These are phyloP conservation scores for Polychytrium aggregatum DNA, from an alignment of 192 early-diverging fungal genomes.

Conservation along the genomic window DNA sequence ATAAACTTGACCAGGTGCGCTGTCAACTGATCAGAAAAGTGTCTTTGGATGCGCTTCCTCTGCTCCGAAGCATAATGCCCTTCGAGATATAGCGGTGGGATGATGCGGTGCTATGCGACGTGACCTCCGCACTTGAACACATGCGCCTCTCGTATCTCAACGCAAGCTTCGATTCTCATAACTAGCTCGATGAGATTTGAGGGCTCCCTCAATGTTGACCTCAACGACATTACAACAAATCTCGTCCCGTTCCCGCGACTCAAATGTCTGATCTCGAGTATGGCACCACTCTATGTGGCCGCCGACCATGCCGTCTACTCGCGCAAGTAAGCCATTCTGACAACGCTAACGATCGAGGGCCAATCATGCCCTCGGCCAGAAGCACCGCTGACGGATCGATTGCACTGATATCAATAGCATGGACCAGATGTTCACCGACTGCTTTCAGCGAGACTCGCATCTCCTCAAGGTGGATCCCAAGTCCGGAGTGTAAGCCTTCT, in stretches of 20 bases:
- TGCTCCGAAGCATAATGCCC: too few relatives aligned
- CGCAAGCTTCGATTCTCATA: not conserved
- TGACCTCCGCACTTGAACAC: too few relatives aligned
- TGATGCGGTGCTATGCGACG: too few relatives aligned
- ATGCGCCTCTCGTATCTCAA: too few relatives aligned
- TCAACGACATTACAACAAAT: slow-evolving; percentile 53
- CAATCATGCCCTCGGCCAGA: not conserved
- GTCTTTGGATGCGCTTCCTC: too few relatives aligned
- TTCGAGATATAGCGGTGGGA: too few relatives aligned
- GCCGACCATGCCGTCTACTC: slow-evolving; percentile 20
- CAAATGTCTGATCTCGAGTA: slow-evolving; percentile 44
- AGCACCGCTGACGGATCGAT: not conserved
- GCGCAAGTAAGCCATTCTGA: slow-evolving; percentile 8
- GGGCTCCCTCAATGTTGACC: slow-evolving; percentile 51
- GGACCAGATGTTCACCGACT: slow-evolving; percentile 51
- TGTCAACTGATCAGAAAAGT: too few relatives aligned
- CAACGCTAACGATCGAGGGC: not conserved
- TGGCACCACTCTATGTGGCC: slow-evolving; percentile 37
- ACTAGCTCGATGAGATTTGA: slow-evolving; percentile 45
- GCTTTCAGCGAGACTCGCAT: slow-evolving; percentile 38
- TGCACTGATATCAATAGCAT: slow-evolving; percentile 13
- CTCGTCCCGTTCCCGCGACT: slow-evolving; percentile 47
- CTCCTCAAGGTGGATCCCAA: slow-evolving; percentile 37
- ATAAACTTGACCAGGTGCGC: slow-evolving; percentile 42
- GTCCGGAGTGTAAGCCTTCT: slow-evolving; percentile 13